Percentiles rank a stretch among this genome's conserved stretches.
phyloP scores from a whole-genome alignment of 352 stramenopile species.

The Globisporangium spinosum region DNA sequence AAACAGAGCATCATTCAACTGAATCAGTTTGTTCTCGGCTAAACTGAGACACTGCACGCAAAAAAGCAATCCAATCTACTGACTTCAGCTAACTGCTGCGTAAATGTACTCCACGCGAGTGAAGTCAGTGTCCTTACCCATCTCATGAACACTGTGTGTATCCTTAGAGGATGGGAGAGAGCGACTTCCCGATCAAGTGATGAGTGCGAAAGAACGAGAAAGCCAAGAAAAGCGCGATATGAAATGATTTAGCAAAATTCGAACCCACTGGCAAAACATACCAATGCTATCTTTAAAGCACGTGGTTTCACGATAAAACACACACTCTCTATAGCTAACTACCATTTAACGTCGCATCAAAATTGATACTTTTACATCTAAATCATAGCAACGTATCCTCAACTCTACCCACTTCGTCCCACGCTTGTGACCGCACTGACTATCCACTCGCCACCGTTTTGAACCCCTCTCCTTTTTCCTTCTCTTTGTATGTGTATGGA shows the following conservation, averaged over 20 bases:
- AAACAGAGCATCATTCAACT: background rate
- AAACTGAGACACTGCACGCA: background rate
- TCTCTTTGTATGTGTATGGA: background rate
- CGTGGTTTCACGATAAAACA: too few species aligned
- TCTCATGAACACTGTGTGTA: background rate
- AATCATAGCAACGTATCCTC: background rate
- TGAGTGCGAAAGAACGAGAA: background rate
- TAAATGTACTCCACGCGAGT: background rate
- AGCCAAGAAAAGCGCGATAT: background rate
- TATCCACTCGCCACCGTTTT: background rate
- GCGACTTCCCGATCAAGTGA: background rate
- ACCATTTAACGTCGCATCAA: too few species aligned
- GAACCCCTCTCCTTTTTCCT: background rate
- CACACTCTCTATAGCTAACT: too few species aligned
- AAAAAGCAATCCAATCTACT: too few species aligned
- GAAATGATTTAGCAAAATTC: background rate
- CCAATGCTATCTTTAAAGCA: too few species aligned
- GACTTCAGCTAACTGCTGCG: too few species aligned
- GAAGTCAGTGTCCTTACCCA: background rate
- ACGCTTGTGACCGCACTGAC: background rate
- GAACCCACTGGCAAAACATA: background rate
- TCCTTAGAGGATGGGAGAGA: background rate
- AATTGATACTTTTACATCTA: background rate
- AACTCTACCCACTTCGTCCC: background rate
- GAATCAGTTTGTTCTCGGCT: background rate